phyloP scores from a whole-genome alignment of 495 filamentous ascomycete species.

The Podospora sp. region DNA sequence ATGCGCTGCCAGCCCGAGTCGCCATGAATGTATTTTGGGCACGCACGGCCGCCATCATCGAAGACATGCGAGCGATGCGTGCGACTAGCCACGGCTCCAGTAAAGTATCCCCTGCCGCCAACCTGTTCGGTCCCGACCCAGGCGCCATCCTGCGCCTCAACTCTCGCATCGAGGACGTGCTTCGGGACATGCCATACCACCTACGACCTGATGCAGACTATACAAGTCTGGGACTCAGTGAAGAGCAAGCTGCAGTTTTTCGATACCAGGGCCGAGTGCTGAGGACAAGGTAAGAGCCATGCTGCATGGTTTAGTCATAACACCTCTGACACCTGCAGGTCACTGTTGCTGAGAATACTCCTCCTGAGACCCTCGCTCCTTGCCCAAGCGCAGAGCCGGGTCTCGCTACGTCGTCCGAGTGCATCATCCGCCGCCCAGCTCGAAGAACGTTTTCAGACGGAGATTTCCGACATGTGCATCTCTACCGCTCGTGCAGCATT shows the following conservation, averaged over 20 bases:
- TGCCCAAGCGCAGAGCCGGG: constrained; percentile 19
- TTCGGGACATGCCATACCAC: constrained; percentile 16
- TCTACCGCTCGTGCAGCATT: constrained; percentile 26
- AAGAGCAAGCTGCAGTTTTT: constrained; percentile 8
- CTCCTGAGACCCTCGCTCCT: constrained; percentile 26
- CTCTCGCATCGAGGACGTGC: constrained; percentile 21
- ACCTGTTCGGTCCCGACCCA: constrained; percentile 19
- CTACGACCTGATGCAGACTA: constrained; percentile 15
- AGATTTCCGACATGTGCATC: constrained; percentile 24
- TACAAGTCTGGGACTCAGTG: background rate
- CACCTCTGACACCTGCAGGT: constrained; percentile 4
- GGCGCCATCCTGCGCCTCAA: constrained; percentile 19
- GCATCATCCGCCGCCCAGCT: constrained; percentile 7
- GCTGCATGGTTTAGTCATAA: no score
- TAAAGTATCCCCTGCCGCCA: background rate
- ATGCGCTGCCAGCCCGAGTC: constrained; percentile 14
- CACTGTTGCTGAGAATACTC: constrained; percentile 16
- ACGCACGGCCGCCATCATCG: background rate
- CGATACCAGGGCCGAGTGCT: constrained; percentile 5
- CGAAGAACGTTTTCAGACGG: constrained; percentile 25
- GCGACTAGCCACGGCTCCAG: constrained; percentile 4
- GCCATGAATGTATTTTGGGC: constrained; percentile 2
- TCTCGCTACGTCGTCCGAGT: background rate
- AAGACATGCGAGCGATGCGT: constrained; percentile 7
- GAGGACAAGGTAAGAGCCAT: constrained; percentile 11